Evolutionary conservation across 495 filamentous ascomycete genomes (phyloP).

Genomic region (Daldinia childiae): DNA sequence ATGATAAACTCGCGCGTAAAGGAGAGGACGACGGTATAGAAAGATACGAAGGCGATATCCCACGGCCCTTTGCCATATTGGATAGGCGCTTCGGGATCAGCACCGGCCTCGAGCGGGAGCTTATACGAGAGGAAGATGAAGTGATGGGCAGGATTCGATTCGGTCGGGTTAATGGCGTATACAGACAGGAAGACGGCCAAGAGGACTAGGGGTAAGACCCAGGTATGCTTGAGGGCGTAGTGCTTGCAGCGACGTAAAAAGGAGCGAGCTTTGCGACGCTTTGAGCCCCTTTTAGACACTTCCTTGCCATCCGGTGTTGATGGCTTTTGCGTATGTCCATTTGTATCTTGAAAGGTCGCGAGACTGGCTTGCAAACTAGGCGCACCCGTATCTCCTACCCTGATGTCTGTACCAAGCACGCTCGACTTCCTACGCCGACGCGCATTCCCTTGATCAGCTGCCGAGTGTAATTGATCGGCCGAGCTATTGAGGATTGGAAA

Average conservation of each 20-base stretch:
- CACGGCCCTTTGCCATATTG: constrained; percentile 91
- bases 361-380: constrained; percentile 56
- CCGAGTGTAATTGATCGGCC: constrained; percentile 52
- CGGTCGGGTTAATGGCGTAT: constrained; percentile 81
- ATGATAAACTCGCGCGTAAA: constrained; percentile 98
- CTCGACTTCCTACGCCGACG: constrained; percentile 61
- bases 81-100: constrained; percentile 60
- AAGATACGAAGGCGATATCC: constrained; percentile 87
- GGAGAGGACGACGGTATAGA: constrained; percentile 87
- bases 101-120: constrained; percentile 61
- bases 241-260: constrained; percentile 72
- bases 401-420: constrained; percentile 54
- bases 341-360: constrained; percentile 45
- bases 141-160: constrained; percentile 82
- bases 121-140: constrained; percentile 96
- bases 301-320: constrained; percentile 29
- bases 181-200: constrained; percentile 69
- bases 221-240: constrained; percentile 76
- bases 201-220: constrained; percentile 69
- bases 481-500: constrained; percentile 58
- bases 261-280: constrained; percentile 67
- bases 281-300: constrained; percentile 55
- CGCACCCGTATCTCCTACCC: constrained; percentile 60
- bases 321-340: constrained; percentile 10
- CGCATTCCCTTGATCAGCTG: constrained; percentile 42